Conservation (phyloP, 176 grass and related monocot species). For the Carex littledalei region DNA sequence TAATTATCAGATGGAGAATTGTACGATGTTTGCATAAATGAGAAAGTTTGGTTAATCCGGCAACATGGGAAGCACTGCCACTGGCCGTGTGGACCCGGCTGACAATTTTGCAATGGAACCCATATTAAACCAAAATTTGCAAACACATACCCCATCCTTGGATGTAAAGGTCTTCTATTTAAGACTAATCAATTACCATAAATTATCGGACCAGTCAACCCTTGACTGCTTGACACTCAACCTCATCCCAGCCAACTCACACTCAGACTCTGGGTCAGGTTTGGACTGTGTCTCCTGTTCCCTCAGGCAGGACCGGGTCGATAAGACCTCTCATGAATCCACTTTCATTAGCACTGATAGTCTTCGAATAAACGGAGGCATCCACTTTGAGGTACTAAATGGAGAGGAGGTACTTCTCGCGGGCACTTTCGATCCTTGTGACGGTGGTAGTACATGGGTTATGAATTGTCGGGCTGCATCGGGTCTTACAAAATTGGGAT, state of each 20-base stretch:
- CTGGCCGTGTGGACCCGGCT: neutral
- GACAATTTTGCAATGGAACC: slow-evolving; percentile 18
- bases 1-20: slow-evolving; percentile 26
- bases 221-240: slow-evolving; percentile 39
- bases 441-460: slow-evolving; percentile 34
- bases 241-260: slow-evolving; percentile 43
- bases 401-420: slow-evolving; percentile 38
- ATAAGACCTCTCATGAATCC: slow-evolving; percentile 31
- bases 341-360: slow-evolving; percentile 57
- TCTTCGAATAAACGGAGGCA: slow-evolving; percentile 50
- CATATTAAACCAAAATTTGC: slow-evolving; percentile 13
- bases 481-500: slow-evolving; percentile 26
- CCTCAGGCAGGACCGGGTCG: slow-evolving; percentile 42
- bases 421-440: slow-evolving; percentile 50
- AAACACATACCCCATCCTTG: slow-evolving; percentile 33
- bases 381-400: slow-evolving; percentile 59
- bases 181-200: slow-evolving; percentile 52
- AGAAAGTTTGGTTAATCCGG: neutral
- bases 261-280: neutral
- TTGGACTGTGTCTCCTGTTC: slow-evolving; percentile 28
- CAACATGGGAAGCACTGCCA: neutral
- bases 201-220: slow-evolving; percentile 24
- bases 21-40: neutral
- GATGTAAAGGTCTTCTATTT: slow-evolving; percentile 69
- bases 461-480: slow-evolving; percentile 45